Percentiles rank a stretch among this genome's conserved stretches.
Evolutionary conservation across 768 basidiomycete species (phyloP).

Genomic region (Gautieria morchelliformis): DNA sequence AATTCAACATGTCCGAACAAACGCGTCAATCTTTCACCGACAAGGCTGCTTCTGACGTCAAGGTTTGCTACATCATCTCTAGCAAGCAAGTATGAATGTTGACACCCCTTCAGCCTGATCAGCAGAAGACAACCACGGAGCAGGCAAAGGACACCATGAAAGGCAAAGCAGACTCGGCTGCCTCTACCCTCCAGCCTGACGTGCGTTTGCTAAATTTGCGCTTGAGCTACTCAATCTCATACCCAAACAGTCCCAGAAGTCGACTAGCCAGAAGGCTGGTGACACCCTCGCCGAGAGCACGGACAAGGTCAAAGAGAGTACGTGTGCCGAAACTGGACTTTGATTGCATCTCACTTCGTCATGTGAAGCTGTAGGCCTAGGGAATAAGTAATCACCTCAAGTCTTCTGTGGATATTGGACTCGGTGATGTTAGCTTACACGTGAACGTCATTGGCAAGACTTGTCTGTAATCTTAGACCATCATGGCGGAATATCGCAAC

Average conservation of each 20-base stretch:
- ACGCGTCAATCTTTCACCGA: conserved; percentile 50
- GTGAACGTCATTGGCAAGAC: too few species aligned
- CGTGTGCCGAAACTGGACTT: neutral
- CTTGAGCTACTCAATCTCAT: neutral
- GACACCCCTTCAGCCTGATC: conserved; percentile 36
- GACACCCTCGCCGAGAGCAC: conserved; percentile 36
- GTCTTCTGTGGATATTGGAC: too few species aligned
- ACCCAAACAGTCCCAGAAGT: conserved; percentile 39
- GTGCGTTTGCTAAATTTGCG: conserved; percentile 18
- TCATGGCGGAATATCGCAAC: too few species aligned
- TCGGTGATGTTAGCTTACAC: too few species aligned
- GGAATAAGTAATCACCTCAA: neutral
- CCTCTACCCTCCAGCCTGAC: conserved; percentile 41
- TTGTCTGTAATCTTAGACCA: too few species aligned
- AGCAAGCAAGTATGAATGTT: neutral
- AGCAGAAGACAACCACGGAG: conserved; percentile 47
- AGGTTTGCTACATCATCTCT: conserved; percentile 26
- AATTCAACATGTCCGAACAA: conserved; percentile 41
- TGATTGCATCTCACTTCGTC: neutral
- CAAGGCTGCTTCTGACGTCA: conserved; percentile 40
- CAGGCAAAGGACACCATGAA: conserved; percentile 39
- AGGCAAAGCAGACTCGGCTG: conserved; percentile 36
- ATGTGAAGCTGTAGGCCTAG: neutral
- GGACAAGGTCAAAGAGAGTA: conserved; percentile 35
- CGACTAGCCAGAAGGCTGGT: conserved; percentile 36